These are phyloP conservation scores for Candida palmyrensis DNA, from an alignment of 805 yeast species.

Conservation along the genomic window DNA sequence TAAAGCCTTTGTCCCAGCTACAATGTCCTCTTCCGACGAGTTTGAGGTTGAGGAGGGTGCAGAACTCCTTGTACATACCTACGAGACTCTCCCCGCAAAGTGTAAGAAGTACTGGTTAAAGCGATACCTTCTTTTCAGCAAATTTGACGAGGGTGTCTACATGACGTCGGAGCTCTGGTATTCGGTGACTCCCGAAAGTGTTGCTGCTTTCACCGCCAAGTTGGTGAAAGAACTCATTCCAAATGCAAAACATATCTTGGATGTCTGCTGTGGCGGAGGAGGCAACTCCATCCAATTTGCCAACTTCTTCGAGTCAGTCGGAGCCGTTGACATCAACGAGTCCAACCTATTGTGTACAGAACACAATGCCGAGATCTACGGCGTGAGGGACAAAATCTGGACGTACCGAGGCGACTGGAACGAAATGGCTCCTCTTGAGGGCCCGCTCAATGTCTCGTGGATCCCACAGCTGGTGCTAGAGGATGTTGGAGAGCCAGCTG, in stretches of 20 bases:
- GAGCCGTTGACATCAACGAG: conserved; percentile 58
- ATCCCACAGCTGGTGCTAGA: conserved; percentile 20
- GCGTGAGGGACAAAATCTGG: conserved; percentile 48
- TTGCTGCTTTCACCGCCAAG: conserved; percentile 59
- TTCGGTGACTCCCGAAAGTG: conserved; percentile 79
- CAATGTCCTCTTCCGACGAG: conserved; percentile 5
- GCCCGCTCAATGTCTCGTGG: conserved; percentile 20
- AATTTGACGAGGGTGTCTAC: conserved; percentile 61
- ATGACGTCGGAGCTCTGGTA: conserved; percentile 77
- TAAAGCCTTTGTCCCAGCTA: no score
- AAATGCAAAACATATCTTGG: conserved; percentile 44
- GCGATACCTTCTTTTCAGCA: conserved; percentile 56
- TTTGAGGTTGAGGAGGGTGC: conserved; percentile 14
- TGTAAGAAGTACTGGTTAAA: conserved; percentile 56
- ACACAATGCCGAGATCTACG: conserved; percentile 64
- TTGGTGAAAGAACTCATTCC: conserved; percentile 50
- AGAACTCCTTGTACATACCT: conserved; percentile 33
- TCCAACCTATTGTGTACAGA: conserved; percentile 61
- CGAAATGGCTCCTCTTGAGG: conserved; percentile 14
- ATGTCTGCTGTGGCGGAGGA: conserved; percentile 84
- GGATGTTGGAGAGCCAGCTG: not conserved
- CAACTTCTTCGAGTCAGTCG: conserved; percentile 45
- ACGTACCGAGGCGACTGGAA: conserved; percentile 47
- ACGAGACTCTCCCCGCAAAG: conserved; percentile 33
- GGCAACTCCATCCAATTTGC: conserved; percentile 82